Base-by-base conservation (phyloP, 257 asterid genomes). In the Plantago ovata region DNA sequence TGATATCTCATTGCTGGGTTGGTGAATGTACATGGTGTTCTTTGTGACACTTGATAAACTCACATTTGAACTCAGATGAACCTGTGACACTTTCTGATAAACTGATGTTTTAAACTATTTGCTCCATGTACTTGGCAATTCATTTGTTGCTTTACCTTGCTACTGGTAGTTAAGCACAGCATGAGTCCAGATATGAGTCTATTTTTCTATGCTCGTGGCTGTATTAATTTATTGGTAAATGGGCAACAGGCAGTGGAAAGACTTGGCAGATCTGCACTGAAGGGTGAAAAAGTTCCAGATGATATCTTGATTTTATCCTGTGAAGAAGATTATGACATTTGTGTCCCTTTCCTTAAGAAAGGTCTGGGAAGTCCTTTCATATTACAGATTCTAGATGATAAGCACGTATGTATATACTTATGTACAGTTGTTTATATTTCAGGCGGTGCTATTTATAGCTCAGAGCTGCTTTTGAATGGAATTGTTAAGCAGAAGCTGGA, bases 401-500 rank as follows among this genome's bases (percentile, higher is more conserved):
- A 53, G 33, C 24, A 49, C 15, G 7, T 54, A 40, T 11, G 28
- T 20, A 59, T 39, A 21, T 67, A 56, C 49, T 71, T 50, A 20
- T 45, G 65, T 22, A 44, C 19, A 18, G 9, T 47, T 51, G 42
- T n/a, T n/a, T n/a, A n/a, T 52, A 44, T 69, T 77, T 75, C 95
- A 93, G 97, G 97, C 46, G 84, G 83, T 1, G 65, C 81, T 28
- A 65, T 86, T 59, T 93, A 84, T 66, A 89, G 98, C 68, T 85
- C 98, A 7, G 98, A 93, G 77, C 84, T 93, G 67, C 83, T 93
- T 51, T 77, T 93, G 60, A 89, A 93, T 62, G 98, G 98, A 43
- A 93, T 93, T 43, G 97, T 93, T 46, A 88, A 80, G 68, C 98
- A 93, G 79, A 86, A 79, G 84, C 84, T 89, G 66, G 97, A 93